A percentile compares a stretch with the other conserved stretches of the same genome.
Conservation (phyloP, 768 basidiomycete genomes). For the Kwoniella sp. region DNA sequence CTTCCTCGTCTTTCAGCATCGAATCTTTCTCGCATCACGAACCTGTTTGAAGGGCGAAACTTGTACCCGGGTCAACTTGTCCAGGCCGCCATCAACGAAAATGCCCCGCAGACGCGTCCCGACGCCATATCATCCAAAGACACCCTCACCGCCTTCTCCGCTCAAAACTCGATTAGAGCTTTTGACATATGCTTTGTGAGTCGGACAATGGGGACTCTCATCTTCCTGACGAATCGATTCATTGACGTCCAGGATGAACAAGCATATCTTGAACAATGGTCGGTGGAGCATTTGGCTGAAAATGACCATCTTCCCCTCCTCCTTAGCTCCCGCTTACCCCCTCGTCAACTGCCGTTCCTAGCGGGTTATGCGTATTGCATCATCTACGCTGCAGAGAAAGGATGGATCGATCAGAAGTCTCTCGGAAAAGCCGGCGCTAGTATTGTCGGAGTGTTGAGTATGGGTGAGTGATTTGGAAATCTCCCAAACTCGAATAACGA, state of each 20-base stretch:
- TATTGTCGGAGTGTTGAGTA: conserved; percentile 47
- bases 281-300: not conserved
- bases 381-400: conserved; percentile 27
- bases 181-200: conserved; percentile 49
- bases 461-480: conserved; percentile 36
- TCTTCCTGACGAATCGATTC: not conserved
- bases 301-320: not conserved
- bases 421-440: conserved; percentile 43
- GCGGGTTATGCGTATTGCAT: conserved; percentile 40
- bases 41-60: no score
- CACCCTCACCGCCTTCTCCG: conserved; percentile 7
- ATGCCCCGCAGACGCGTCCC: conserved; percentile 16
- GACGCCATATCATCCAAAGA: conserved; percentile 5
- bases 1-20: no score
- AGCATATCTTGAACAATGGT: no score
- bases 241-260: no score
- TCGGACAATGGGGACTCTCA: no score
- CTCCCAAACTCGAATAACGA: no score
- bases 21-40: no score
- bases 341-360: conserved; percentile 44
- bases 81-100: no score
- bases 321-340: conserved; percentile 45
- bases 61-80: no score
- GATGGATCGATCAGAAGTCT: conserved; percentile 28
- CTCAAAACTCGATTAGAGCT: conserved; percentile 33